Base-by-base conservation (phyloP, 352 stramenopile species). In the Phytophthora multivora region DNA sequence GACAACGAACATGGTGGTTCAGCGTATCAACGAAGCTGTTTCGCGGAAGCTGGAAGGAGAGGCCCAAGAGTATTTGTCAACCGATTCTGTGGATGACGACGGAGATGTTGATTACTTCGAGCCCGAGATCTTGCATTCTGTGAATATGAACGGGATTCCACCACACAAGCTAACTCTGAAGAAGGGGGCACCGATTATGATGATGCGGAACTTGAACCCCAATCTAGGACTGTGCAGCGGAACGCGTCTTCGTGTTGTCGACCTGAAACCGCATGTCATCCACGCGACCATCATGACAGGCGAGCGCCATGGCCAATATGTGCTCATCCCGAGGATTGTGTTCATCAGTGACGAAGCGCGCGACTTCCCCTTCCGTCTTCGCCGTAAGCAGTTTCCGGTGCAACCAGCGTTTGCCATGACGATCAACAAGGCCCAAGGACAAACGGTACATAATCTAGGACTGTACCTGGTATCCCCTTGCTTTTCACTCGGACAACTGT, bases 131-230 rank as follows among this genome's bases (percentile, higher is more conserved):
- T 15, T 42, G 11, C 49, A 43, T 16, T 43, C 51, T 11, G 42
- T 51, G 6, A 51, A 39, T 4, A n/a, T 51, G 9, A 59, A 40
- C 25, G 51, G 40, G 2, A 59, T 59, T 16, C 51, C 51, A n/a
- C 52, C 52, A n/a, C 52, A 50, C 23, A 51, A 51, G n/a, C 30
- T 60, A 5, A 52, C 9, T 4, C 41, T 60, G 1, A 56, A 60
- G 33, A n/a, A 39, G 1, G 21, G 12, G 4, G 13, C 52, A 5
- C 40, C 30, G 1, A 18, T 59, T 2, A 51, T 50, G 11, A 4
- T 59, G 6, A 51, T 50, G 3, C 25, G 40, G n/a, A 60, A 60
- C 18, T 19, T 60, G 2, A 51, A 51, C 19, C 51, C 41, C 2
- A 60, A 52, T 9, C 19, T 26, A 12, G 52, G 52, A 8, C 41